Percentiles rank a stretch among this genome's conserved stretches.
These are phyloP conservation scores for Lotus japonicus DNA, from an alignment of 306 rosid genomes.

Conservation along the genomic window DNA sequence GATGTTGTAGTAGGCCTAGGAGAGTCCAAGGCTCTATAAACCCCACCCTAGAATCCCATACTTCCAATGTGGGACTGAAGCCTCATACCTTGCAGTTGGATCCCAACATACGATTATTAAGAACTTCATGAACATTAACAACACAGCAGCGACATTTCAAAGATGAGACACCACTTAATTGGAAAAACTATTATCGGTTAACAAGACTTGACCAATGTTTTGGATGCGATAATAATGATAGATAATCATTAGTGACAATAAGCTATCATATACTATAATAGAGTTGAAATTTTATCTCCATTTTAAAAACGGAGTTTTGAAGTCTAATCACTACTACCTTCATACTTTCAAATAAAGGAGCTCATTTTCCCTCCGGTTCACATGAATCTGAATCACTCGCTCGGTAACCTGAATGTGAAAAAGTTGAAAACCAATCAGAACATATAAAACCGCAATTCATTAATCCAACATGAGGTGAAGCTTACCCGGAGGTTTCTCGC, in stretches of 20 bases:
- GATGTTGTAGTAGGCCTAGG: too few species aligned
- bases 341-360: constrained; percentile 16
- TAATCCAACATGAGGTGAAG: not conserved
- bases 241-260: not conserved
- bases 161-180: not conserved
- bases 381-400: constrained; percentile 82
- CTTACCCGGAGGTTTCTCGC: constrained; percentile 65
- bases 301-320: not conserved
- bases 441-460: constrained; percentile 3
- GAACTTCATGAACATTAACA: constrained; percentile 4
- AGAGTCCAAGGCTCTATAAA: too few species aligned
- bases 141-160: not conserved
- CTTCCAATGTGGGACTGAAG: too few species aligned
- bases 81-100: too few species aligned
- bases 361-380: constrained; percentile 28
- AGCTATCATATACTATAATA: not conserved
- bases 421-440: not conserved
- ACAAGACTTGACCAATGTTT: constrained; percentile 8
- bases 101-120: too few species aligned
- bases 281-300: not conserved
- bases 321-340: constrained; percentile 20
- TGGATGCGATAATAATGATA: not conserved
- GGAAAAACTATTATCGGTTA: not conserved
- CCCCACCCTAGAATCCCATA: too few species aligned
- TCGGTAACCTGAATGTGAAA: constrained; percentile 48